Evolutionary conservation across 2,329 filamentous ascomycete species (phyloP), one percentile per base, ranked within the genome.

Genomic region (Colletotrichum agaves): DNA sequence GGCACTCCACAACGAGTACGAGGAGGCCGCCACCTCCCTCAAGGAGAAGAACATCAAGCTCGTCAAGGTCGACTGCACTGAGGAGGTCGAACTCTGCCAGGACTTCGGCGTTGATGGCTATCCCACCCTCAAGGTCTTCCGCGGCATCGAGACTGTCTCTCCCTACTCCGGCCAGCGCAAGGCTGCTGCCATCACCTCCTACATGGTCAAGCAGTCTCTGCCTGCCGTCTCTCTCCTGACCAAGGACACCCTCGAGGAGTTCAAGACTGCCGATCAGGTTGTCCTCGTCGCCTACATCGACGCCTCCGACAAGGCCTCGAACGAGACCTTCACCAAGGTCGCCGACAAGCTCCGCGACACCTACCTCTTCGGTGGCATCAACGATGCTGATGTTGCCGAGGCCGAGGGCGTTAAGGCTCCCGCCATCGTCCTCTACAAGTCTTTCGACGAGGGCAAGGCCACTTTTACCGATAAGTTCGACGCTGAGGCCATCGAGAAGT

Each of bases 71-170:
- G 95, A 98, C 86, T 98, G 96, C 88, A 98, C 95, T 77, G 94
- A 92, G 80, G 93, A 99, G 86, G 84, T 90, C 71, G 93, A 97
- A 37, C 91, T 99, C 73, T 99, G 96, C 89, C 88, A 94, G 81
- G 85, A 88, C 74, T 93, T 92, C 76, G 94, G 93, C 71, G 94
- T 99, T 47, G 94, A 98, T 86, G 96, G 96, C 72, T 99, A 99
- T 87, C 96, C 96, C 71, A 99, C 96, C 73, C 89, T 99, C 78
- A 99, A 98, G 90, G 89, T 99, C 83, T 99, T 99, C 94, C 93
- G 95, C 76, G 95, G 96, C 74, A 82, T 84, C 47, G 93, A 98
- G 11, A 93, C 91, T 79, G 83, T 93, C 78, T 85, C 88, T 72
- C 91, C 94, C 71, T 99, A 99, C 84, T 85, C 86, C 75, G 96